Conservation (phyloP, 306 rosid species). For the Amphicarpaea edgeworthii region DNA sequence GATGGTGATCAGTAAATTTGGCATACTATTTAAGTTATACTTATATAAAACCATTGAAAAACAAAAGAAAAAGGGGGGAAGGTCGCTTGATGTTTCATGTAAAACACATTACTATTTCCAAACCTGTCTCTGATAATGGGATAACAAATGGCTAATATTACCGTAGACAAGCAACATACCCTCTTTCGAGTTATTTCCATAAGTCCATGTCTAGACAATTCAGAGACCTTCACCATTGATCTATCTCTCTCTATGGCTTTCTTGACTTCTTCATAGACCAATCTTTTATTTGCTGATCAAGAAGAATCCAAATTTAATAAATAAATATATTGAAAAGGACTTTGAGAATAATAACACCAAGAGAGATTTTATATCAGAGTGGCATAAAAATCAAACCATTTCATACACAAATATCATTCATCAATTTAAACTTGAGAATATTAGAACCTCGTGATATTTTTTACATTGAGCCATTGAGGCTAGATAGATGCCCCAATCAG, state of each 20-base stretch:
- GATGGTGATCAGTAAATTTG: not conserved
- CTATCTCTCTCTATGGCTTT: conserved; percentile 94
- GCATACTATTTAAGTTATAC: conserved; percentile 19
- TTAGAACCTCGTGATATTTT: conserved; percentile 27
- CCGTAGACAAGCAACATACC: conserved; percentile 60
- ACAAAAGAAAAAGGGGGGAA: not conserved
- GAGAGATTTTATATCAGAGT: conserved; percentile 30
- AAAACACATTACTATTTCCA: conserved; percentile 25
- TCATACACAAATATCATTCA: conserved; percentile 29
- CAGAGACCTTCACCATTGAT: conserved; percentile 90
- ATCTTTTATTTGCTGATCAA: conserved; percentile 81
- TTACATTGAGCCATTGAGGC: conserved; percentile 10
- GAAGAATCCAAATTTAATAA: conserved; percentile 46
- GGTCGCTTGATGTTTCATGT: not conserved
- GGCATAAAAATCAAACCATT: conserved; percentile 29
- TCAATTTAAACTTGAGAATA: conserved; percentile 10
- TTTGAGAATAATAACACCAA: conserved; percentile 40
- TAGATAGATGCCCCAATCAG: conserved; percentile 23
- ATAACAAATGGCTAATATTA: conserved; percentile 34
- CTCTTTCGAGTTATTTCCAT: conserved; percentile 98
- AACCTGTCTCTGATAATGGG: conserved; percentile 18
- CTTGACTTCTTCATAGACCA: conserved; percentile 96
- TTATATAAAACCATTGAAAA: conserved; percentile 30
- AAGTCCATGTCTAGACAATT: conserved; percentile 92
- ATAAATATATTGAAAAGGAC: conserved; percentile 27